These are phyloP conservation scores for Crepidotus variabilis DNA, from an alignment of 768 basidiomycete genomes.

Conservation along the genomic window DNA sequence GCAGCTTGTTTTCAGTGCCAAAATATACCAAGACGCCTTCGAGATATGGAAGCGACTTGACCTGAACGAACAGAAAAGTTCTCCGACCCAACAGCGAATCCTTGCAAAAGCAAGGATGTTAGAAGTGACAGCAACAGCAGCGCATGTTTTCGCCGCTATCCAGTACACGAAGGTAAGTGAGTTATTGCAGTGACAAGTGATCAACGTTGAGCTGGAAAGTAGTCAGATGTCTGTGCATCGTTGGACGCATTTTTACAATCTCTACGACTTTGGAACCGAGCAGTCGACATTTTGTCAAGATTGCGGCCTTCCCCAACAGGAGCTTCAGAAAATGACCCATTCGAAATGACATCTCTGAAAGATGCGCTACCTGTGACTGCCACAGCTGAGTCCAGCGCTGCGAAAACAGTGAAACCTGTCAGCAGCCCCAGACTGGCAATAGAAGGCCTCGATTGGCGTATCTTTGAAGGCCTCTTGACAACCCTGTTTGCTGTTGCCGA, in stretches of 20 bases:
- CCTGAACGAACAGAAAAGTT: slow-evolving; percentile 37
- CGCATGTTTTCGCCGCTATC: slow-evolving; percentile 64
- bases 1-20: slow-evolving; percentile 30
- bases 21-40: slow-evolving; percentile 59
- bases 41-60: slow-evolving; percentile 38
- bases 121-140: slow-evolving; percentile 71
- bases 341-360: slow-evolving; percentile 44
- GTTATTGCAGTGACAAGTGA: neutral
- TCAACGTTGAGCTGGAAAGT: neutral
- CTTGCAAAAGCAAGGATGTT: slow-evolving; percentile 53
- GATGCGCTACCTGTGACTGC: slow-evolving; percentile 34
- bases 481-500: slow-evolving; percentile 64
- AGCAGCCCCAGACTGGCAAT: slow-evolving; percentile 28
- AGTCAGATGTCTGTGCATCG: slow-evolving; percentile 62
- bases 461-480: slow-evolving; percentile 66
- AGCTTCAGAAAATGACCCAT: slow-evolving; percentile 51
- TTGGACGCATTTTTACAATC: slow-evolving; percentile 63
- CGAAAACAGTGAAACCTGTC: slow-evolving; percentile 14
- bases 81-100: slow-evolving; percentile 55
- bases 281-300: slow-evolving; percentile 63
- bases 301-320: slow-evolving; percentile 39
- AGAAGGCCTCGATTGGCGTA: slow-evolving; percentile 69
- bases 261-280: slow-evolving; percentile 78
- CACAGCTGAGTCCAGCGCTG: slow-evolving; percentile 9
- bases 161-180: slow-evolving; percentile 57